These are phyloP conservation scores for Nigrograna mackinnonii DNA, from an alignment of 2,329 filamentous ascomycete genomes.

Conservation along the genomic window DNA sequence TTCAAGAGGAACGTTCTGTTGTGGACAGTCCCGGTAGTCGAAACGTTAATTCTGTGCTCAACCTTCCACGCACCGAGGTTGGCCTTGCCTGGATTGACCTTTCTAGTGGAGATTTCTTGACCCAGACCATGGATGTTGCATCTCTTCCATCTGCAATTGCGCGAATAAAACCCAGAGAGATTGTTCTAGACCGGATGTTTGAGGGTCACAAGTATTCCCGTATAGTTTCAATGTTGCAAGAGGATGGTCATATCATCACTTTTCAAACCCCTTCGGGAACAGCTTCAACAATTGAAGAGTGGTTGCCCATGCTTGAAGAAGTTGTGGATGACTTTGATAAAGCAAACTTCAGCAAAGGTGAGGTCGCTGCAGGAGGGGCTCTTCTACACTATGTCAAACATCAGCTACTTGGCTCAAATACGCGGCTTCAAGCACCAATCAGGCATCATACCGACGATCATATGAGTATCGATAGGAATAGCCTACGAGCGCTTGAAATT, in stretches of 20 bases:
- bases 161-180: constrained; percentile 80
- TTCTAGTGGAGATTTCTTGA: constrained; percentile 93
- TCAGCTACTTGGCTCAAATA: constrained; percentile 74
- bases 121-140: constrained; percentile 72
- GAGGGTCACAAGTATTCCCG: constrained; percentile 61
- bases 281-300: constrained; percentile 61
- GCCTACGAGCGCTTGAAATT: constrained; percentile 85
- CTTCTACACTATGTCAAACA: constrained; percentile 84
- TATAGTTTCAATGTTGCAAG: constrained; percentile 69
- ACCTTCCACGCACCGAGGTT: constrained; percentile 52
- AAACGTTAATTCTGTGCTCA: constrained; percentile 34
- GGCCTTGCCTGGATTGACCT: constrained; percentile 94
- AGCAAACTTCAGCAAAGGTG: constrained; percentile 65
- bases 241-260: constrained; percentile 76
- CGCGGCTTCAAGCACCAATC: constrained; percentile 82
- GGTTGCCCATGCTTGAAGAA: constrained; percentile 77
- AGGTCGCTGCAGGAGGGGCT: constrained; percentile 76
- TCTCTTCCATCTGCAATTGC: constrained; percentile 80
- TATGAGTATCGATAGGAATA: constrained; percentile 92
- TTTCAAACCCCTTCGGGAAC: constrained; percentile 60
- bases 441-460: constrained; percentile 74
- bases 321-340: constrained; percentile 61
- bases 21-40: constrained; percentile 30
- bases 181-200: constrained; percentile 68
- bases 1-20: constrained; percentile 23